These are phyloP conservation scores for Graphilbum sp. DNA, from an alignment of 2,329 filamentous ascomycete genomes.

Conservation along the genomic window DNA sequence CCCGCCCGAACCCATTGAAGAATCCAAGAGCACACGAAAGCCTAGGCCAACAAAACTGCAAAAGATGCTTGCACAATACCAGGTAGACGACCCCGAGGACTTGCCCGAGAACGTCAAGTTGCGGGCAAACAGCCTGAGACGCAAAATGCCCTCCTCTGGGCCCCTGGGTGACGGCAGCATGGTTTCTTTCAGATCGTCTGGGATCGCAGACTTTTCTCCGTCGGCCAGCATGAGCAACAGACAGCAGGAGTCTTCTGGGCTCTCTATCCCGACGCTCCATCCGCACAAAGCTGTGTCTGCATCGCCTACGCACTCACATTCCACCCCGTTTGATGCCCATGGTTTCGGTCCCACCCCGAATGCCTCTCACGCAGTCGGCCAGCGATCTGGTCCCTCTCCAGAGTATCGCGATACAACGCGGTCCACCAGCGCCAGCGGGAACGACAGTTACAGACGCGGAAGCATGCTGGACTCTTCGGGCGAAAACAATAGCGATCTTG, in stretches of 20 bases:
- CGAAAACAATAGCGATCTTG: not conserved
- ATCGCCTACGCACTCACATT: not conserved
- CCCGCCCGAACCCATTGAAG: constrained; percentile 69
- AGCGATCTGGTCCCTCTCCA: not conserved
- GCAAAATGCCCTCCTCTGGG: constrained; percentile 49
- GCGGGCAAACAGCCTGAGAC: constrained; percentile 57
- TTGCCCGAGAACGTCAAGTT: constrained; percentile 68
- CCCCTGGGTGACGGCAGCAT: constrained; percentile 25
- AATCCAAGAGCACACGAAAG: constrained; percentile 84
- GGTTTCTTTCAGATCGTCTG: constrained; percentile 2
- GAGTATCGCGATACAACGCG: not conserved
- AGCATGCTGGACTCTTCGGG: not conserved
- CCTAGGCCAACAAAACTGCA: constrained; percentile 93
- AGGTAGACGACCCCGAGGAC: constrained; percentile 80
- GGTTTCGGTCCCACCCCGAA: not conserved
- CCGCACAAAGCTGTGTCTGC: constrained; percentile 14
- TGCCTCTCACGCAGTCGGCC: not conserved
- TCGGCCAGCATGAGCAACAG: not conserved
- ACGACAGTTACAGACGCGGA: not conserved
- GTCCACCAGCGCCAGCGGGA: not conserved
- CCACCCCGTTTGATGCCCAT: not conserved
- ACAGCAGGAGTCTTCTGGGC: not conserved
- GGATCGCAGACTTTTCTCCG: not conserved
- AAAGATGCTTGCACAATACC: constrained; percentile 78
- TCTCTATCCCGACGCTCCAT: not conserved